Evolutionary conservation across 139 green algal genomes (phyloP).

Genomic region (Picochlorum sp.): DNA sequence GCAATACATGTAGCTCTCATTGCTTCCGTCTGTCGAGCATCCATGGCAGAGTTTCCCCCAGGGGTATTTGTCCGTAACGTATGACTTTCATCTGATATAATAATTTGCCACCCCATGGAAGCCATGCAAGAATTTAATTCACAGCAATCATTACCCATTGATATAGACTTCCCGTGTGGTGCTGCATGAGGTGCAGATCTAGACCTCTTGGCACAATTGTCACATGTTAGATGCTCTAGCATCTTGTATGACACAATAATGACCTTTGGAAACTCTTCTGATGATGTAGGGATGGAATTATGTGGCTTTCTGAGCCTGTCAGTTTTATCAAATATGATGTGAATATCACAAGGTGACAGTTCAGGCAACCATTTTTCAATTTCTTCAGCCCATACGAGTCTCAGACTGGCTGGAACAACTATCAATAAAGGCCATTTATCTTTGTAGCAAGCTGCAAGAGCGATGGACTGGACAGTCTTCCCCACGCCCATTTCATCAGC

Average conservation of each 20-base stretch:
- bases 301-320: conserved; percentile 19
- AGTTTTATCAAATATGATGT: conserved; percentile 59
- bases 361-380: conserved; percentile 84
- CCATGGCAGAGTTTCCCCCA: conserved; percentile 10
- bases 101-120: conserved; percentile 36
- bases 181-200: neutral
- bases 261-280: conserved; percentile 11
- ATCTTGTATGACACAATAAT: conserved; percentile 83
- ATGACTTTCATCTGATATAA: conserved; percentile 58
- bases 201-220: conserved; percentile 29
- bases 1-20: conserved; percentile 19
- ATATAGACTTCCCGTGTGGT: neutral
- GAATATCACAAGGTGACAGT: conserved; percentile 46
- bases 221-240: conserved; percentile 64
- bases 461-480: conserved; percentile 89
- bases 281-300: neutral
- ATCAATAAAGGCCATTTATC: conserved; percentile 88
- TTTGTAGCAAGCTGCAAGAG: conserved; percentile 73
- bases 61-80: conserved; percentile 52
- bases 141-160: neutral
- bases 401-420: conserved; percentile 73
- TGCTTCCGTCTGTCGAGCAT: conserved; percentile 63
- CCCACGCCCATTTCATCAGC: conserved; percentile 92
- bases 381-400: conserved; percentile 90
- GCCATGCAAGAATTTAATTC: conserved; percentile 46